Evolutionary conservation across 495 filamentous ascomycete genomes (phyloP), one percentile per base, ranked within the genome.

Genomic region (Pseudotulostoma volvatum): DNA sequence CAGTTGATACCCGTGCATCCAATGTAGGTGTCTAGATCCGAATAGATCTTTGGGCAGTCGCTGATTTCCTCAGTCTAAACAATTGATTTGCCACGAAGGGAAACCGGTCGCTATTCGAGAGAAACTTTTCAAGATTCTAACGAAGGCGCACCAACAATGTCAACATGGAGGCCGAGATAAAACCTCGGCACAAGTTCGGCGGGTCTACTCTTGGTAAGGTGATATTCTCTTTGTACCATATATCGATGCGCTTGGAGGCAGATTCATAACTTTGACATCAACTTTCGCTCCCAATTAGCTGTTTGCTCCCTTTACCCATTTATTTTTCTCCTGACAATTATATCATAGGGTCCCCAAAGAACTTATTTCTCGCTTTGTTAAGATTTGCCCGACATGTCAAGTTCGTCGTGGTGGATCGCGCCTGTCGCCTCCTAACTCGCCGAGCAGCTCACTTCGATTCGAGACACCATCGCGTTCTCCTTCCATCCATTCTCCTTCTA

Each of bases 161-260:
- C 66, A 73, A 36, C 70, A 74, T 46, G 70, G 70, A 42, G 70
- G 70, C n/a, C 61, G 70, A 37, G 70, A 74, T 48, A 73, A 73
- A 48, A 74, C 70, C 19, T 74, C 70, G 13, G 65, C 66, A 11
- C 64, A 71, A 39, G 70, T 74, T 23, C 63, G 70, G 36, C 62
- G 66, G 23, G 60, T 67, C 37, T 74, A 69, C 47, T 73, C 70
- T 46, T 74, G 70, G 70, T 74, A 61, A 11, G 60, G 32, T 18
- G 19, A n/a, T n/a, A n/a, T n/a, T n/a, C n/a, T n/a, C n/a, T n/a
- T n/a, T n/a, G n/a, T n/a, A n/a, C n/a, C n/a, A n/a, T n/a, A n/a
- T n/a, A n/a, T n/a, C n/a, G n/a, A n/a, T n/a, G n/a, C n/a, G n/a
- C n/a, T n/a, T n/a, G n/a, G n/a, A n/a, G n/a, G n/a, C n/a, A n/a